Conservation (phyloP, 768 basidiomycete genomes). For the Mycena rebaudengoi region DNA sequence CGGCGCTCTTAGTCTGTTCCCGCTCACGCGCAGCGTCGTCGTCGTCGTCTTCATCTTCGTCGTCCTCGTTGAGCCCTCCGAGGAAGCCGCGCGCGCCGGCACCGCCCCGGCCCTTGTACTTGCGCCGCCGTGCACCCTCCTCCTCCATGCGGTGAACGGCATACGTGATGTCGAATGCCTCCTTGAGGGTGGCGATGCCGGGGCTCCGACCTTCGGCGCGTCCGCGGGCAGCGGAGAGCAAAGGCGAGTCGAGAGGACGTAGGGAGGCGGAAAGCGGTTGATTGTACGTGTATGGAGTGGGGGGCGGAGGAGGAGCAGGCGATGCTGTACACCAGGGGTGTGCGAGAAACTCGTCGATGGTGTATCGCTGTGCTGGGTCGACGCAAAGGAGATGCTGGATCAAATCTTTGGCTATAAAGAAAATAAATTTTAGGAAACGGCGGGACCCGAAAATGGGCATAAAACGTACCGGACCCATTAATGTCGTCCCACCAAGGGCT, state of each 20-base stretch:
- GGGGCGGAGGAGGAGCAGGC: slow-evolving; percentile 67
- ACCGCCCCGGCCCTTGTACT: slow-evolving; percentile 81
- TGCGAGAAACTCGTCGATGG: slow-evolving; percentile 96
- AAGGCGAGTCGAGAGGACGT: slow-evolving; percentile 85
- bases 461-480: slow-evolving; percentile 69
- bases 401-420: slow-evolving; percentile 85
- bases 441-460: too few species aligned
- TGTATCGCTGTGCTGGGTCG: slow-evolving; percentile 94
- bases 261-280: slow-evolving; percentile 41
- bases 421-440: too few species aligned
- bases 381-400: slow-evolving; percentile 95
- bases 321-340: slow-evolving; percentile 94
- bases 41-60: slow-evolving; percentile 71
- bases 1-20: slow-evolving; percentile 50
- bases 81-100: slow-evolving; percentile 83
- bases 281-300: slow-evolving; percentile 65
- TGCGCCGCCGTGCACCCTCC: slow-evolving; percentile 88
- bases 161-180: slow-evolving; percentile 98
- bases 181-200: slow-evolving; percentile 91
- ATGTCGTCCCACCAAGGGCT: slow-evolving; percentile 99
- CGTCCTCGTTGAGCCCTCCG: slow-evolving; percentile 91
- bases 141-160: slow-evolving; percentile 99
- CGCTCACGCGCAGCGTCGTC: slow-evolving; percentile 60
- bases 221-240: slow-evolving; percentile 81
- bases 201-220: slow-evolving; percentile 87